A percentile compares a stretch with the other conserved stretches of the same genome.
phyloP scores from a whole-genome alignment of 2,329 filamentous ascomycete species.

The Ophiostoma angusticollis region DNA sequence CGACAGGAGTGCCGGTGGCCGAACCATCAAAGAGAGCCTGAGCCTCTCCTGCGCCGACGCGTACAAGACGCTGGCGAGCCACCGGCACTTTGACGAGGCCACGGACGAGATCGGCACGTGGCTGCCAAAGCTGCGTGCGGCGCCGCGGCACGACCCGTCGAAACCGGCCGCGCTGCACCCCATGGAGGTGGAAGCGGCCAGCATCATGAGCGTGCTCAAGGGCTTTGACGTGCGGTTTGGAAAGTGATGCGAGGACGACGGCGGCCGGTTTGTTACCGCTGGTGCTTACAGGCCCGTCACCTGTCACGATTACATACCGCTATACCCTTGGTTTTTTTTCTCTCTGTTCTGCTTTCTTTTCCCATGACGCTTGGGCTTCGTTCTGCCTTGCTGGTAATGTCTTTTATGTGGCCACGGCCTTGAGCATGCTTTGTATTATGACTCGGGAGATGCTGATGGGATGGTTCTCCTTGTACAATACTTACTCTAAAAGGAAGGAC shows the following conservation, averaged over 20 bases:
- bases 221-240: slow-evolving; percentile 69
- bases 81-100: slow-evolving; percentile 62
- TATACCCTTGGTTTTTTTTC: not conserved
- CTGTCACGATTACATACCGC: too few species aligned
- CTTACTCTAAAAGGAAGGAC: too few species aligned
- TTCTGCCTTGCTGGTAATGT: too few species aligned
- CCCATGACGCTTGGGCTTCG: too few species aligned
- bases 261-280: too few species aligned
- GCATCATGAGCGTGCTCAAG: slow-evolving; percentile 75
- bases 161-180: slow-evolving; percentile 36
- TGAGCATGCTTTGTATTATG: too few species aligned
- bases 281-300: too few species aligned
- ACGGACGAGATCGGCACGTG: slow-evolving; percentile 62
- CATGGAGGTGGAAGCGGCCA: slow-evolving; percentile 69
- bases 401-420: too few species aligned
- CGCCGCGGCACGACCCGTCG: slow-evolving; percentile 24
- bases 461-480: too few species aligned
- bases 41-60: slow-evolving; percentile 64
- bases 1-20: not conserved
- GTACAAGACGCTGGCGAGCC: slow-evolving; percentile 65
- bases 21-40: slow-evolving; percentile 17
- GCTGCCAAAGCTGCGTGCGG: slow-evolving; percentile 59
- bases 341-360: too few species aligned
- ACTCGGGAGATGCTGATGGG: too few species aligned
- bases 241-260: slow-evolving; percentile 11